Base-by-base conservation (phyloP, 23 red algal species). In the Gracilariopsis chorda region DNA sequence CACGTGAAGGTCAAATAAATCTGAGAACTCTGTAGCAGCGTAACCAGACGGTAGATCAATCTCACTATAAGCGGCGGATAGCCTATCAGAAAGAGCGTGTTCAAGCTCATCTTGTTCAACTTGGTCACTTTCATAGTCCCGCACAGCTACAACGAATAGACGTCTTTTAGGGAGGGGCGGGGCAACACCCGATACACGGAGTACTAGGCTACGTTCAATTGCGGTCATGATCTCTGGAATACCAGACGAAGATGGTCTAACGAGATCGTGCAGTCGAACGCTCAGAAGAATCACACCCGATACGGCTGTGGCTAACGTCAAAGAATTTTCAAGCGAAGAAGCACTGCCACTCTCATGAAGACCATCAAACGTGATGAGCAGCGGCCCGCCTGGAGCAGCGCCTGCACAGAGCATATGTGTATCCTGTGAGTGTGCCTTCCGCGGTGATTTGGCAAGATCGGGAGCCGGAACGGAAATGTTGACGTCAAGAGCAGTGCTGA, bases 111-210 rank as follows among this genome's bases (percentile, higher is more conserved):
- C 95, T 37, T 85, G 56, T n/a, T 48, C 74, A 1, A 88, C 75
- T 35, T 91, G 63, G 23, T 85, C 86, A 32, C 25, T 69, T 24
- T 98, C 95, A 45, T 82, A 94, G 30, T 98, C 95, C 24, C 80
- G 56, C 59, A 98, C 92, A 29, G 83, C 91, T 41, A 98, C 88
- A 19, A 98, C 24, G 19, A 98, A 57, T 42, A 98, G 78, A 24
- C 88, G 74, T 65, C 51, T 40, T 6, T 45, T 62, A 34, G 88
- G 88, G 39, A 91, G 59, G 3, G 46, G 48, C 13, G 73, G 56
- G 2, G 75, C 88, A 24, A 37, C 44, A 24, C 88, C 88, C 3
- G 53, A 52, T 0, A 63, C 88, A 32, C 88, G 73, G 24, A 79
- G 75, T 32, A 44, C 17, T 2, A 91, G 63, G 29, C 57, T 57